Conservation (phyloP, 371 early-diverging fungal species). For the Ordospora pajunii region DNA sequence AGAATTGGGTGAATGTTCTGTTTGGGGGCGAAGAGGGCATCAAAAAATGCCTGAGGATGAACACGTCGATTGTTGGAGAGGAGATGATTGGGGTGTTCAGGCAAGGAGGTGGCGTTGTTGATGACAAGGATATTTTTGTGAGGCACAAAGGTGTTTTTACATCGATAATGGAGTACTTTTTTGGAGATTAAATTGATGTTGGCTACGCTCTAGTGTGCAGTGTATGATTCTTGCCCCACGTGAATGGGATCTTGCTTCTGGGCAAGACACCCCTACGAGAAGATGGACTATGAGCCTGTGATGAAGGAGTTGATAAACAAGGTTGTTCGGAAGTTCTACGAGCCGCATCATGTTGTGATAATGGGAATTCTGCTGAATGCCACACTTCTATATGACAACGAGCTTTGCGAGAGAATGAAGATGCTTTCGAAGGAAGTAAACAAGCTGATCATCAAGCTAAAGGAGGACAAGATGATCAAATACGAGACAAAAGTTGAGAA, state of each 20-base stretch:
- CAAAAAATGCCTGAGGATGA: slow-evolving; percentile 32
- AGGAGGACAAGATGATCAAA: slow-evolving; percentile 60
- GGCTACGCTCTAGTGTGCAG: too few species aligned
- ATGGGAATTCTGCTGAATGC: slow-evolving; percentile 58
- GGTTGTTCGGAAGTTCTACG: slow-evolving; percentile 58
- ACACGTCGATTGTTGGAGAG: slow-evolving; percentile 44
- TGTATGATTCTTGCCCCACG: too few species aligned
- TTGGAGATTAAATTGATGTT: slow-evolving; percentile 50
- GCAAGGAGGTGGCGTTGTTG: slow-evolving; percentile 26
- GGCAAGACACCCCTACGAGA: background rate
- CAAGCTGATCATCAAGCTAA: slow-evolving; percentile 52
- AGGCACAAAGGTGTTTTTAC: slow-evolving; percentile 53
- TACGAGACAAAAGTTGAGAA: slow-evolving; percentile 57
- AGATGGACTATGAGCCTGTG: slow-evolving; percentile 41
- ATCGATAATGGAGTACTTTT: slow-evolving; percentile 52
- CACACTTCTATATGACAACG: slow-evolving; percentile 55
- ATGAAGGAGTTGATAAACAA: slow-evolving; percentile 54
- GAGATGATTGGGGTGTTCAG: slow-evolving; percentile 59
- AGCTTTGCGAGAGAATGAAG: slow-evolving; percentile 58
- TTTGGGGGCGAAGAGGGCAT: slow-evolving; percentile 38
- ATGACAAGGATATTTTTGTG: slow-evolving; percentile 41
- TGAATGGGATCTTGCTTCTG: too few species aligned
- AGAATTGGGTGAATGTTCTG: slow-evolving; percentile 57
- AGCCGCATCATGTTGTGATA: slow-evolving; percentile 56
- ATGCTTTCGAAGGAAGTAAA: slow-evolving; percentile 60